Percentiles rank a stretch among this genome's conserved stretches.
Conservation (phyloP, 2,329 filamentous ascomycete species). For the Magnaporthiopsis incrustans region DNA sequence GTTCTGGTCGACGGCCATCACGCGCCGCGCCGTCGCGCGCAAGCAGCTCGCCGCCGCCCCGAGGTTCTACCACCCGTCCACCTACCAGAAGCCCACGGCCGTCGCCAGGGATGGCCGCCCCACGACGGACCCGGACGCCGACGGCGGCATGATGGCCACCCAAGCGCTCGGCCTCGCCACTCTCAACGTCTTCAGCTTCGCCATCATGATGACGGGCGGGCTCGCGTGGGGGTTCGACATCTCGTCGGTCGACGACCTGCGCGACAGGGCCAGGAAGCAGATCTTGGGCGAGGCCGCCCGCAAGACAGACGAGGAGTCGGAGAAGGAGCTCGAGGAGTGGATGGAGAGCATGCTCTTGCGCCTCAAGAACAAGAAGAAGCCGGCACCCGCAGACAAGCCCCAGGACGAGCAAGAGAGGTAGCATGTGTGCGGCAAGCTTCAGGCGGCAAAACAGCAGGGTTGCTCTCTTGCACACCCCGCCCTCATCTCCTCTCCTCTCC, state of each 20-base stretch:
- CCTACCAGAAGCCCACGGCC: slow-evolving; percentile 29
- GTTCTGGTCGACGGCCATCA: slow-evolving; percentile 60
- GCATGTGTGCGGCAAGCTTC: neutral
- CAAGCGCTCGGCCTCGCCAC: slow-evolving; percentile 83
- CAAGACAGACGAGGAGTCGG: slow-evolving; percentile 40
- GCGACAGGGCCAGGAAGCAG: slow-evolving; percentile 38
- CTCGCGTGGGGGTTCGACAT: slow-evolving; percentile 72
- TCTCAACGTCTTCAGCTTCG: slow-evolving; percentile 71
- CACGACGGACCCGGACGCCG: slow-evolving; percentile 19
- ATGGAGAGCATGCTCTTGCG: slow-evolving; percentile 44
- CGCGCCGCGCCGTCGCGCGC: slow-evolving; percentile 60
- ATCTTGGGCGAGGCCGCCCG: slow-evolving; percentile 22
- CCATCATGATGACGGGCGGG: slow-evolving; percentile 67
- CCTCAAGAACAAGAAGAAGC: neutral
- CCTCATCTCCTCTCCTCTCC: neutral
- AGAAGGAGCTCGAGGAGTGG: slow-evolving; percentile 56
- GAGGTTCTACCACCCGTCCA: slow-evolving; percentile 59
- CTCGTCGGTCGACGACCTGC: slow-evolving; percentile 57
- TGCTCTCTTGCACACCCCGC: no score
- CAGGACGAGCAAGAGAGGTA: slow-evolving; percentile 1
- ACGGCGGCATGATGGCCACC: slow-evolving; percentile 63
- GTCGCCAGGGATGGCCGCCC: slow-evolving; percentile 34
- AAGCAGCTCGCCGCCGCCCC: slow-evolving; percentile 56
- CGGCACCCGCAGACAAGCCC: neutral
- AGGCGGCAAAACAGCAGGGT: neutral